A percentile compares a stretch with the other conserved stretches of the same genome.
phyloP scores from a whole-genome alignment of 371 early-diverging fungal genomes.

The Capillidium heterosporum region DNA sequence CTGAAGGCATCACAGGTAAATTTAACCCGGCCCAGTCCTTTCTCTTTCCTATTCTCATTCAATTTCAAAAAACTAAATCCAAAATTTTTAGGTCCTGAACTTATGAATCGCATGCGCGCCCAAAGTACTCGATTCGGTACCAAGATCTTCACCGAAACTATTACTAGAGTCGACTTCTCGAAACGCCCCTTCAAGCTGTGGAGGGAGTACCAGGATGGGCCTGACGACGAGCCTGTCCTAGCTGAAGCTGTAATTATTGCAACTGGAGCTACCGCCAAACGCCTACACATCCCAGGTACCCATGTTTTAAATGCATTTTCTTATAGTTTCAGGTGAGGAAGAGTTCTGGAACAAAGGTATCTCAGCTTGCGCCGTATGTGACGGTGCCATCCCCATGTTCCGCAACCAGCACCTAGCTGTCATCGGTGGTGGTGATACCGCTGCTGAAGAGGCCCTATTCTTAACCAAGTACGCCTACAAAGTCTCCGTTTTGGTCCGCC shows the following conservation, averaged over 20 bases:
- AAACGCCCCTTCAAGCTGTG: slow-evolving; percentile 77
- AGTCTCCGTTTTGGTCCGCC: slow-evolving; percentile 88
- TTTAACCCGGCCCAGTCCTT: slow-evolving; percentile 9
- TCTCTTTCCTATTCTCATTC: slow-evolving; percentile 2
- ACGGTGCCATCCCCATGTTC: slow-evolving; percentile 95
- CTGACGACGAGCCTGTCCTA: slow-evolving; percentile 38
- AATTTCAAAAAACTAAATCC: slow-evolving; percentile 31
- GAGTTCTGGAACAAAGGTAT: slow-evolving; percentile 91
- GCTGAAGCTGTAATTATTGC: slow-evolving; percentile 85
- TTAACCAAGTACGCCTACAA: slow-evolving; percentile 83
- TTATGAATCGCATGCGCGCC: slow-evolving; percentile 64
- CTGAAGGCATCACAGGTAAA: slow-evolving; percentile 10
- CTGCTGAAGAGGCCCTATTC: slow-evolving; percentile 95
- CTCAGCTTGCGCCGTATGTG: slow-evolving; percentile 99
- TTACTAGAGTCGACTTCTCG: slow-evolving; percentile 62
- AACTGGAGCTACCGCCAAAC: slow-evolving; percentile 97
- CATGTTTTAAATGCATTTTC: neutral
- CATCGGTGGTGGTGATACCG: slow-evolving; percentile 98
- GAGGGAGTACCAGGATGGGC: slow-evolving; percentile 49
- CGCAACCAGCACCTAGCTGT: slow-evolving; percentile 85
- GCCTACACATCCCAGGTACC: slow-evolving; percentile 47
- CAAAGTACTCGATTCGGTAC: slow-evolving; percentile 73
- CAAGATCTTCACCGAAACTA: slow-evolving; percentile 74
- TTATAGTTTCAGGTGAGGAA: slow-evolving; percentile 40
- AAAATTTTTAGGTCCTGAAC: slow-evolving; percentile 54